Evolutionary conservation across 768 basidiomycete genomes (phyloP).

Genomic region (Kwoniella dendrophila): DNA sequence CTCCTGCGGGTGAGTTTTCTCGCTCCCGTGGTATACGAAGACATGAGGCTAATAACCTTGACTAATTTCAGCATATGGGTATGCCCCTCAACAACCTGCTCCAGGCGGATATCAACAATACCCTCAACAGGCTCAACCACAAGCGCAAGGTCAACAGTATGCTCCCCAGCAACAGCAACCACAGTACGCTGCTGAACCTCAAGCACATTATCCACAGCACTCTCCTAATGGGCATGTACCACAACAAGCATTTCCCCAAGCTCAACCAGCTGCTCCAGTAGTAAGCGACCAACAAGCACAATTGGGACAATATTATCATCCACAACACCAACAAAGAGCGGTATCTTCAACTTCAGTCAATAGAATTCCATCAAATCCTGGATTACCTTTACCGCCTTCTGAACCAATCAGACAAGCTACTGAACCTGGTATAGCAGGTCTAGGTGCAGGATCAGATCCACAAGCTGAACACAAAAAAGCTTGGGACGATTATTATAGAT

Average conservation of each 20-base stretch:
- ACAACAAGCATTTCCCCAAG: slow-evolving; percentile 43
- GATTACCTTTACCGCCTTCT: slow-evolving; percentile 37
- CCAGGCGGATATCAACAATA: slow-evolving; percentile 49
- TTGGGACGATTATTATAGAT: slow-evolving; percentile 53
- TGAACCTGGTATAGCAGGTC: slow-evolving; percentile 55
- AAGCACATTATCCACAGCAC: slow-evolving; percentile 19
- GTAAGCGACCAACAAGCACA: slow-evolving; percentile 24
- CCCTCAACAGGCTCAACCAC: slow-evolving; percentile 7
- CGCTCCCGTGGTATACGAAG: slow-evolving; percentile 7
- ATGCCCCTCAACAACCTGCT: slow-evolving; percentile 46
- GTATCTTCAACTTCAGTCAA: slow-evolving; percentile 38
- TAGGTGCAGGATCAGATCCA: slow-evolving; percentile 50
- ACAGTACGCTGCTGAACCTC: slow-evolving; percentile 15
- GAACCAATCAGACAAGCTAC: slow-evolving; percentile 49
- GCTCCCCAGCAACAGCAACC: background rate
- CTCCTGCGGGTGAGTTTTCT: slow-evolving; percentile 21
- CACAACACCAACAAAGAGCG: slow-evolving; percentile 37
- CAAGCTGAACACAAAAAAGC: slow-evolving; percentile 52
- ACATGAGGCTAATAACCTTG: background rate
- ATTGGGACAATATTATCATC: slow-evolving; percentile 29
- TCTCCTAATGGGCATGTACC: slow-evolving; percentile 23
- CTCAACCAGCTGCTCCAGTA: slow-evolving; percentile 43
- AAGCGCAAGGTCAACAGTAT: slow-evolving; percentile 18
- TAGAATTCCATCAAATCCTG: slow-evolving; percentile 42
- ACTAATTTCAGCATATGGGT: slow-evolving; percentile 42